A percentile compares a stretch with the other conserved stretches of the same genome.
These are phyloP conservation scores for Ophiocordyceps camponoti-leonardi DNA, from an alignment of 2,329 filamentous ascomycete species.

Conservation along the genomic window DNA sequence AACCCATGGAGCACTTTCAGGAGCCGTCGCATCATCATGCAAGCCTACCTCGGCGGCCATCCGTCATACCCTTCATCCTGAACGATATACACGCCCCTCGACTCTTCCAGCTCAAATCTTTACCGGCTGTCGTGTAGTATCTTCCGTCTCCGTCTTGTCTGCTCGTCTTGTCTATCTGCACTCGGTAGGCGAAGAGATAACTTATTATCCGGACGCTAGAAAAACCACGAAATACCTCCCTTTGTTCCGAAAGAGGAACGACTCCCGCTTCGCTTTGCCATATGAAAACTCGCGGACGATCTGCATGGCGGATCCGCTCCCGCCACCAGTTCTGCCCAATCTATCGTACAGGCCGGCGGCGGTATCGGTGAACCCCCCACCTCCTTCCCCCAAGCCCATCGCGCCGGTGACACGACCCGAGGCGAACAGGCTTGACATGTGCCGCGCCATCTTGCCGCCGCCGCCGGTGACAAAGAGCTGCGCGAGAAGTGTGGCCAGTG, in stretches of 20 bases:
- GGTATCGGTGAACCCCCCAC: no score
- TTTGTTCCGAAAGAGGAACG: background rate
- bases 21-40: background rate
- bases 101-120: background rate
- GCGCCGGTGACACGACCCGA: no score
- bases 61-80: background rate
- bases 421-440: no score
- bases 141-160: background rate
- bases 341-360: no score
- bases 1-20: no score
- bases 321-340: no score
- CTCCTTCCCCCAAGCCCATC: no score
- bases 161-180: background rate
- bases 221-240: background rate
- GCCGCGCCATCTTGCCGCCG: no score
- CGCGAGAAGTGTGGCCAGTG: no score
- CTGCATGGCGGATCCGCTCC: no score
- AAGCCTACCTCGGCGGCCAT: slow-evolving; percentile 17
- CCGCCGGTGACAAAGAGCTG: no score
- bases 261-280: background rate
- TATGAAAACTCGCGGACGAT: background rate
- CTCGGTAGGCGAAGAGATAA: background rate
- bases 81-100: background rate
- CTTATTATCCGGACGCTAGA: background rate
- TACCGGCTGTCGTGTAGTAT: background rate